Percentiles rank a stretch among this genome's conserved stretches.
Conservation (phyloP, 2,329 filamentous ascomycete species). For the Aspergillus latus region DNA sequence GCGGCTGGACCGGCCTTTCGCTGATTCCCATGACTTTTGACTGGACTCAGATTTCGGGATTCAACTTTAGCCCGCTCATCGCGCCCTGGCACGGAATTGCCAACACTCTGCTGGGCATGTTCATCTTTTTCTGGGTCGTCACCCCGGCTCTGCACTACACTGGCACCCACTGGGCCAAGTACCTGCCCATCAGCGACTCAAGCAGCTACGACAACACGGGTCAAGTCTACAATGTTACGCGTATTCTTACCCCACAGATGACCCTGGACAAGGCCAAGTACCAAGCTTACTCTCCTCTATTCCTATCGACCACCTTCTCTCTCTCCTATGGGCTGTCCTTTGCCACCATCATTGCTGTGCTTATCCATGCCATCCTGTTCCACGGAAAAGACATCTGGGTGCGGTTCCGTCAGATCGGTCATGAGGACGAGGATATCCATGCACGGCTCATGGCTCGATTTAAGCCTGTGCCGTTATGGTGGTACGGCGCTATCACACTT, state of each 20-base stretch:
- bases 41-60: slow-evolving; percentile 72
- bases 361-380: slow-evolving; percentile 68
- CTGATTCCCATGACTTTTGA: slow-evolving; percentile 73
- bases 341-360: slow-evolving; percentile 66
- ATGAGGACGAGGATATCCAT: slow-evolving; percentile 56
- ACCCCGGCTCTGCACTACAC: slow-evolving; percentile 64
- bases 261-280: slow-evolving; percentile 66
- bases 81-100: slow-evolving; percentile 73
- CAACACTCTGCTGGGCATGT: slow-evolving; percentile 68
- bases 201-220: slow-evolving; percentile 72
- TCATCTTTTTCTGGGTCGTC: slow-evolving; percentile 64
- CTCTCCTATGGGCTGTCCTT: slow-evolving; percentile 71
- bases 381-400: slow-evolving; percentile 66
- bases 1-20: slow-evolving; percentile 65
- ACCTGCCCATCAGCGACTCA: slow-evolving; percentile 68
- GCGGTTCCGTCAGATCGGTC: slow-evolving; percentile 60
- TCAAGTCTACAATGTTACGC: slow-evolving; percentile 61
- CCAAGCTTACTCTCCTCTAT: slow-evolving; percentile 61
- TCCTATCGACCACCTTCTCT: slow-evolving; percentile 68
- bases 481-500: slow-evolving; percentile 52
- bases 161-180: slow-evolving; percentile 64
- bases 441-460: slow-evolving; percentile 59
- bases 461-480: slow-evolving; percentile 57
- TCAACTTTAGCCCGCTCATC: slow-evolving; percentile 66
- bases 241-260: slow-evolving; percentile 61